Conservation (phyloP, 2,329 filamentous ascomycete species). For the Colletotrichum costaricense region DNA sequence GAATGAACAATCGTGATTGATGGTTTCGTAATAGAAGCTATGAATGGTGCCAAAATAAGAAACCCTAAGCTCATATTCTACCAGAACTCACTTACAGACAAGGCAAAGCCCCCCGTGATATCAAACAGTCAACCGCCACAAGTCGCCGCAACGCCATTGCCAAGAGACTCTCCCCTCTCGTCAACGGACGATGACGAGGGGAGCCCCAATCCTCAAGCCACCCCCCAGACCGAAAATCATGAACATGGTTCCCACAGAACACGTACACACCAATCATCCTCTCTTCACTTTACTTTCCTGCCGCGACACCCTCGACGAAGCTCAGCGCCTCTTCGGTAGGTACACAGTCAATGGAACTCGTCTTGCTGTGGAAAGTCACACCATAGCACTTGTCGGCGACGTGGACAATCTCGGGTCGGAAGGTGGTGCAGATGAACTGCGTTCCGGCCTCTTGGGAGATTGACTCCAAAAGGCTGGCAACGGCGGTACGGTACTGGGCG, state of each 20-base stretch:
- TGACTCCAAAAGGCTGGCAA: conserved; percentile 86
- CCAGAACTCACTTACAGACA: background rate
- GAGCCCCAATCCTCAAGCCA: background rate
- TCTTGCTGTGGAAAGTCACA: conserved; percentile 93
- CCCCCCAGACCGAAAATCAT: conserved; percentile 4
- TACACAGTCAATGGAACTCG: conserved; percentile 92
- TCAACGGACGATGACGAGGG: background rate
- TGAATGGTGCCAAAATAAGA: background rate
- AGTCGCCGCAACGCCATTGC: conserved; percentile 35
- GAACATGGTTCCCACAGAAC: background rate
- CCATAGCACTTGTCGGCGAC: conserved; percentile 99
- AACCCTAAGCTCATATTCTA: conserved; percentile 10
- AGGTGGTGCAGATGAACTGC: conserved; percentile 98
- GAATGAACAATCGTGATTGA: background rate
- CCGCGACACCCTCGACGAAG: conserved; percentile 87
- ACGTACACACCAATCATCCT: background rate
- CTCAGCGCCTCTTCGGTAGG: conserved; percentile 87
- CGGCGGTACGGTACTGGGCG: conserved; percentile 96
- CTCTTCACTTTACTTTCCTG: conserved; percentile 21
- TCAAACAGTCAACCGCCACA: conserved; percentile 28
- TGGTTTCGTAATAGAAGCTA: conserved; percentile 12
- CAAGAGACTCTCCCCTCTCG: conserved; percentile 6
- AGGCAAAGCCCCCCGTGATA: conserved; percentile 26
- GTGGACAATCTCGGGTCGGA: conserved; percentile 94
- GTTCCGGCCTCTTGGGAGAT: conserved; percentile 76